These are phyloP conservation scores for Lentinula detonsa DNA, from an alignment of 768 basidiomycete species.

Conservation along the genomic window DNA sequence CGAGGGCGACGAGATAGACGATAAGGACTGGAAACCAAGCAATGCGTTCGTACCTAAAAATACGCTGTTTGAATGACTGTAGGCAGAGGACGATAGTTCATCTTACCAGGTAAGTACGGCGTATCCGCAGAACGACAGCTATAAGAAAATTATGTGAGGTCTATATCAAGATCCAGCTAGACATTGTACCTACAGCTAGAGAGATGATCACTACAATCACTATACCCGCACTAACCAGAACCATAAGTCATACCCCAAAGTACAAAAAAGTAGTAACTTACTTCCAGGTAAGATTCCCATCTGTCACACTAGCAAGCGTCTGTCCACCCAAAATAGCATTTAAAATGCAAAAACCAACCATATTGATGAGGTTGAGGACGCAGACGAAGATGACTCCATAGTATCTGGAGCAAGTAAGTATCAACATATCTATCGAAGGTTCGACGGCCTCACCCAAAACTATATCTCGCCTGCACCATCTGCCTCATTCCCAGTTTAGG, in stretches of 20 bases:
- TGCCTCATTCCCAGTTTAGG: constrained; percentile 82
- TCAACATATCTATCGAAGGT: no score
- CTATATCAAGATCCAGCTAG: constrained; percentile 21
- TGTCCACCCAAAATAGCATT: constrained; percentile 70
- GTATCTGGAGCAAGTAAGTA: constrained; percentile 29
- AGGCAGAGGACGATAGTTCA: background rate
- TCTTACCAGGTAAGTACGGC: constrained; percentile 38
- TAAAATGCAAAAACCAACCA: constrained; percentile 67
- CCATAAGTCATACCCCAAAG: background rate
- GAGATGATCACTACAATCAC: constrained; percentile 69
- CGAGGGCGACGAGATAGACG: constrained; percentile 64
- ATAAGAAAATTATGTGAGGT: background rate
- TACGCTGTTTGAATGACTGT: background rate
- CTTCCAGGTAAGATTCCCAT: constrained; percentile 38
- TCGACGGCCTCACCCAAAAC: constrained; percentile 23
- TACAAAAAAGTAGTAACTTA: constrained; percentile 15
- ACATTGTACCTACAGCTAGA: constrained; percentile 43
- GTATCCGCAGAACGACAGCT: constrained; percentile 56
- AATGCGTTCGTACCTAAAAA: constrained; percentile 57
- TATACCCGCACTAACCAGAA: constrained; percentile 60
- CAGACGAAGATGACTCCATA: constrained; percentile 60
- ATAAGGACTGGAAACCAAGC: constrained; percentile 78
- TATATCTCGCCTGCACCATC: constrained; percentile 62
- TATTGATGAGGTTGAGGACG: constrained; percentile 54
- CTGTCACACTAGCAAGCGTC: constrained; percentile 34